Base-by-base conservation (phyloP, 352 stramenopile genomes). In the Pythium phragmiticola region DNA sequence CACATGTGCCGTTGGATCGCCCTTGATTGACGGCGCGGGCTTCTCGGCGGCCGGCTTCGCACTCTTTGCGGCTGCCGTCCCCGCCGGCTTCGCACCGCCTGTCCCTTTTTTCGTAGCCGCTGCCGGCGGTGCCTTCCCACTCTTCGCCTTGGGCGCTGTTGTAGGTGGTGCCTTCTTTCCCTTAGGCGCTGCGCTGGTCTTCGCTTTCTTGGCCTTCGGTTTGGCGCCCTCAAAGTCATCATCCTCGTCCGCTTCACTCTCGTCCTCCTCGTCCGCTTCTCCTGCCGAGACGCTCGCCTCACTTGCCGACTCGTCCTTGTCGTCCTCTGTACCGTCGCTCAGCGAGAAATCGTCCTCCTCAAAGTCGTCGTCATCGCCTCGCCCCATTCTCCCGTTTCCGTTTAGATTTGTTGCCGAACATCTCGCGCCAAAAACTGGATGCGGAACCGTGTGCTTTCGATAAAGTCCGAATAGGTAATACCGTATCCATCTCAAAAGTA, bases 341-440 rank as follows among this genome's bases (percentile, higher is more conserved):
- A 90, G 68, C 51, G 82, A 90, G 58, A 90, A 89, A 36, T 87
- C 81, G 50, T 68, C 74, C 56, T 83, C 64, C 16, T 79, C 72
- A 47, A 73, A 71, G 52, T 75, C 63, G 51, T 76, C 65, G 53
- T 69, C 63, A 50, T 67, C 54, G 1, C 21, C 48, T 13, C 62
- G 62, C 1, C 54, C 62, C 62, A 68, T 68, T 37, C 17, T 60
- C 26, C 26, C 4, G 2, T 43, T 26, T 9, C 4, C 37, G 37
- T 43, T 43, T 13, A 9, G 12, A 4, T 43, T 43, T 17, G 33
- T 57, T 57, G 26, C 21, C 2, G 7, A 13, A 19, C 1, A 6
- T 17, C 49, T 56, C 30, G 11, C 57, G 57, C 57, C 45, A 63
- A 63, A 63, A 63, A 30, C 26, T 30, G 26, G 26, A 30, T 30